phyloP scores from a whole-genome alignment of 441 rosid genomes.

The Adansonia gregorii region DNA sequence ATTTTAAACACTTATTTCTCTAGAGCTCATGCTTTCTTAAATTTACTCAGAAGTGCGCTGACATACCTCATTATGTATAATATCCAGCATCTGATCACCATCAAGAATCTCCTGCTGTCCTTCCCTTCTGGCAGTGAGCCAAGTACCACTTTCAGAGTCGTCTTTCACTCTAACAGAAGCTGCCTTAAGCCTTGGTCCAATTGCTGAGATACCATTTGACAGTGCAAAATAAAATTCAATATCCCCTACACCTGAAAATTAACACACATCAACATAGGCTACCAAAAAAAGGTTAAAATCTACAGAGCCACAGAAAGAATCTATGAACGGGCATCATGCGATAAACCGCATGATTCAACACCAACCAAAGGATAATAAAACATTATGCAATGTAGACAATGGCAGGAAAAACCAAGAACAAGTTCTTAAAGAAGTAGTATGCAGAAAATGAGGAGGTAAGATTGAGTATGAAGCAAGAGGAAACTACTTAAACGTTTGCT shows the following conservation, averaged over 20 bases:
- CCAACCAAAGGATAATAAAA: background rate
- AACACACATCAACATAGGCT: conserved; percentile 27
- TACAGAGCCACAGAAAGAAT: background rate
- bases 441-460: background rate
- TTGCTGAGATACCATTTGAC: conserved; percentile 63
- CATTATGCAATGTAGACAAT: background rate
- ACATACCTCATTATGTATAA: conserved; percentile 57
- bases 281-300: background rate
- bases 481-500: background rate
- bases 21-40: background rate
- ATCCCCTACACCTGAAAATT: conserved; percentile 58
- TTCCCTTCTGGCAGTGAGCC: conserved; percentile 75
- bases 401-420: conserved; percentile 6
- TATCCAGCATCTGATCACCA: conserved; percentile 61
- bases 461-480: background rate
- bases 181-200: conserved; percentile 69
- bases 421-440: background rate
- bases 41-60: background rate
- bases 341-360: background rate
- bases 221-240: conserved; percentile 63
- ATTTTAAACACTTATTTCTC: background rate
- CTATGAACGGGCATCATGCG: background rate
- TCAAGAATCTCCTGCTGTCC: conserved; percentile 64
- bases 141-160: conserved; percentile 33
- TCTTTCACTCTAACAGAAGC: conserved; percentile 46